These are phyloP conservation scores for Colletotrichum siamense DNA, from an alignment of 2,329 filamentous ascomycete genomes.

Conservation along the genomic window DNA sequence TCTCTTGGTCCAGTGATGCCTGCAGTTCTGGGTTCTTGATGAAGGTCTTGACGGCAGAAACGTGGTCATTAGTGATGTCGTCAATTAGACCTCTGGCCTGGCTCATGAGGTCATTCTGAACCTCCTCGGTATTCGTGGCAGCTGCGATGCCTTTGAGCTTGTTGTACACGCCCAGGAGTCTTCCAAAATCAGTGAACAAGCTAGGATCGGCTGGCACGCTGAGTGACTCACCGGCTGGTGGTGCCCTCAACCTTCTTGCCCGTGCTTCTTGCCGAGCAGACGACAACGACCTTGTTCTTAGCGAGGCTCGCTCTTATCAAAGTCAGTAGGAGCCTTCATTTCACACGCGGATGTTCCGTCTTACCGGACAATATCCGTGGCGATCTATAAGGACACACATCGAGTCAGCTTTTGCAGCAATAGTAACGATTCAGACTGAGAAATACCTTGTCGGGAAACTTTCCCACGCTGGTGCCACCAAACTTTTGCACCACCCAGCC, in stretches of 20 bases:
- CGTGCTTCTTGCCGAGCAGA: conserved; percentile 94
- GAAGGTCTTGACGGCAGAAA: conserved; percentile 71
- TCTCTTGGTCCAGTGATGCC: conserved; percentile 65
- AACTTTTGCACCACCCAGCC: conserved; percentile 94
- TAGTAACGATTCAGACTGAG: conserved; percentile 14
- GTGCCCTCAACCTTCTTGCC: conserved; percentile 95
- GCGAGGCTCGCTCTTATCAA: conserved; percentile 61
- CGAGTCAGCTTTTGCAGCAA: conserved; percentile 32
- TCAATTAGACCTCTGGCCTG: conserved; percentile 78
- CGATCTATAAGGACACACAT: conserved; percentile 48
- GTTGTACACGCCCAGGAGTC: conserved; percentile 64
- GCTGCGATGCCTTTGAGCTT: conserved; percentile 60
- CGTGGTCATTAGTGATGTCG: conserved; percentile 83
- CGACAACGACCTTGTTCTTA: conserved; percentile 81
- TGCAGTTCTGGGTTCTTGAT: conserved; percentile 63
- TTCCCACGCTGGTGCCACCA: conserved; percentile 93
- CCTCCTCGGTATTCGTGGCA: conserved; percentile 56
- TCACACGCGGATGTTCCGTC: neutral
- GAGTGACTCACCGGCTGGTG: conserved; percentile 80
- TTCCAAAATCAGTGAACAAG: conserved; percentile 28
- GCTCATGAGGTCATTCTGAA: conserved; percentile 59
- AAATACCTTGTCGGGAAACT: conserved; percentile 77
- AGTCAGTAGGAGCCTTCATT: conserved; percentile 20
- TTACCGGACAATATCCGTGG: conserved; percentile 72
- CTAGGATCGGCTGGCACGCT: neutral